A percentile compares a stretch with the other conserved stretches of the same genome.
These are phyloP conservation scores for Chaetoceros muelleri DNA, from an alignment of 108 stramenopile species.

Conservation along the genomic window DNA sequence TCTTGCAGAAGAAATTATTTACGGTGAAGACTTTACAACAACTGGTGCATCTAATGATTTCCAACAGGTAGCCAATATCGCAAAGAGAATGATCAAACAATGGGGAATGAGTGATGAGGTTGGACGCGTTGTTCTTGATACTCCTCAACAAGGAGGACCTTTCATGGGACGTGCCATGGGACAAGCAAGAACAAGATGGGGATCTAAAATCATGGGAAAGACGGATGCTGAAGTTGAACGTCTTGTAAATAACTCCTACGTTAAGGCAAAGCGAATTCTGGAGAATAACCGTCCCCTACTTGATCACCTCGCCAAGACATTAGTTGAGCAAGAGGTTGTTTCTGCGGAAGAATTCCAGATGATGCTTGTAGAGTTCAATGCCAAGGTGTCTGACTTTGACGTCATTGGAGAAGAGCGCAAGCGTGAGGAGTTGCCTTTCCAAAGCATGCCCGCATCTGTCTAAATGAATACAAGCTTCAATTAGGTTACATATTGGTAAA, in stretches of 20 bases:
- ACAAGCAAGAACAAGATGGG: slow-evolving; percentile 61
- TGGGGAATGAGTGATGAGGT: slow-evolving; percentile 94
- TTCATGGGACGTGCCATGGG: slow-evolving; percentile 70
- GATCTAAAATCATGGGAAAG: slow-evolving; percentile 52
- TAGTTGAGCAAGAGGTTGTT: slow-evolving; percentile 89
- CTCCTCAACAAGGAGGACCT: slow-evolving; percentile 42
- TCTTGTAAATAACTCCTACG: slow-evolving; percentile 86
- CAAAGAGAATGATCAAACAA: slow-evolving; percentile 92
- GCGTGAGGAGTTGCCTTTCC: slow-evolving; percentile 73
- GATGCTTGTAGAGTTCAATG: slow-evolving; percentile 79
- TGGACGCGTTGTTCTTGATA: slow-evolving; percentile 79
- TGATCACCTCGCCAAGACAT: slow-evolving; percentile 62
- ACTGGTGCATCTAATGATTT: slow-evolving; percentile 97
- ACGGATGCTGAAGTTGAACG: slow-evolving; percentile 90
- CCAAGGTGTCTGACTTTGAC: slow-evolving; percentile 61
- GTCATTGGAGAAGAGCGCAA: slow-evolving; percentile 59
- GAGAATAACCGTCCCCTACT: slow-evolving; percentile 71
- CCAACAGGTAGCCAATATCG: slow-evolving; percentile 88
- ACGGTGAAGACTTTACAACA: slow-evolving; percentile 90
- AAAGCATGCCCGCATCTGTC: slow-evolving; percentile 39
- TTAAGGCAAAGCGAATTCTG: slow-evolving; percentile 80
- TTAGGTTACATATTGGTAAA: no score
- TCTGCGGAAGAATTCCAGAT: slow-evolving; percentile 90
- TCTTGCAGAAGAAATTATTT: slow-evolving; percentile 94
- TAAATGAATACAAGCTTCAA: no score